These are phyloP conservation scores for Daldinia decipiens DNA, from an alignment of 495 filamentous ascomycete genomes.

Conservation along the genomic window DNA sequence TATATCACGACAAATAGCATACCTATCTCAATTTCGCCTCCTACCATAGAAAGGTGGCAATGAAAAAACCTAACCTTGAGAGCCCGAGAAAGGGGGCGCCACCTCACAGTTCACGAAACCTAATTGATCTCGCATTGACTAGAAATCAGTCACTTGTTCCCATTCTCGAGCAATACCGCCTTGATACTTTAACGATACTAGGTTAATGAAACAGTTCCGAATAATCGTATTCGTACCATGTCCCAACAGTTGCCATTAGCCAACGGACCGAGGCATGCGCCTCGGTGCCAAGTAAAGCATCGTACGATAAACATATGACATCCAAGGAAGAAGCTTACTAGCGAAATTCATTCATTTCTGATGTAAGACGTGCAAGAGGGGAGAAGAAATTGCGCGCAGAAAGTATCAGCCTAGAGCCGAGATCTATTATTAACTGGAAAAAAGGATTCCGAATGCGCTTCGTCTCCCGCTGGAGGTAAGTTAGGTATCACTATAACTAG, in stretches of 20 bases:
- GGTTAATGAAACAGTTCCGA: too few species aligned
- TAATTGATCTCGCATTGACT: too few species aligned
- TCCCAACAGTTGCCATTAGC: constrained; percentile 11
- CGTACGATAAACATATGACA: constrained; percentile 34
- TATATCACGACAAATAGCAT: background rate
- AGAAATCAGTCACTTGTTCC: too few species aligned
- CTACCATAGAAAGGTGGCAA: background rate
- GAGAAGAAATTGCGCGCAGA: constrained; percentile 2
- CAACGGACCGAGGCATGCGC: constrained; percentile 19
- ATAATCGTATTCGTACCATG: constrained; percentile 10
- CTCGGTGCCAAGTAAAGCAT: constrained; percentile 28
- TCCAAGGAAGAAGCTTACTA: constrained; percentile 13
- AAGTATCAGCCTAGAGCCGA: constrained; percentile 19
- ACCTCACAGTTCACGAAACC: too few species aligned
- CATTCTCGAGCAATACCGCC: too few species aligned
- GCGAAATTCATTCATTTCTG: constrained; percentile 33
- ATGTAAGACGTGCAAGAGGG: constrained; percentile 20
- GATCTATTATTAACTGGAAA: constrained; percentile 29
- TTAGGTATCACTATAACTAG: constrained; percentile 33
- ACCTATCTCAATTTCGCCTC: background rate
- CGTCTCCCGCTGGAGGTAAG: constrained; percentile 24
- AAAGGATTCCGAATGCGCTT: constrained; percentile 19
- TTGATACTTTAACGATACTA: too few species aligned
- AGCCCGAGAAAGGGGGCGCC: too few species aligned
- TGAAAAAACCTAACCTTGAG: too few species aligned